Base-by-base conservation (phyloP, 1,284 basidiomycete species). In the Leccinum idahoense region DNA sequence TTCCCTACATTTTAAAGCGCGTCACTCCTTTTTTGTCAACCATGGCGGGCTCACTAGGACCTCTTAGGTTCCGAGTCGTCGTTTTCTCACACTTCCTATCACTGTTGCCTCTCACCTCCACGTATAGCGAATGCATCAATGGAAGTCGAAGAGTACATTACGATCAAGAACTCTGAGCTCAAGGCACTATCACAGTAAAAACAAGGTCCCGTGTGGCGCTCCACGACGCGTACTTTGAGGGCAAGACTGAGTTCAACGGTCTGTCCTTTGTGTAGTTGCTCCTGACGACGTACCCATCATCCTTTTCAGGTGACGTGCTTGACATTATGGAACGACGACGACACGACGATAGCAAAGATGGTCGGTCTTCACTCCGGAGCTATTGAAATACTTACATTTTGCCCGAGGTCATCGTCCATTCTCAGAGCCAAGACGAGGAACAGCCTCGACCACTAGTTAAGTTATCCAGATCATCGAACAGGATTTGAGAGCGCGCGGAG, bases 201-300 rank as follows among this genome's bases (percentile, higher is more conserved):
- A 90, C 75, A 98, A 97, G 79, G 98, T 99, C 67, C 96, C 95
- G 58, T 97, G 29, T 29, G 29, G 29, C 29, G 29, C 29, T 98
- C 83, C 91, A 98, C 76, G 97, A 99, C 80, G 93, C 93, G 66
- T 99, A 93, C 81, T 98, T 99, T 78, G 95, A 96, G 65, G 90
- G 90, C 66, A 98, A 98, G 81, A 88, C 96, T 66, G 94, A 98
- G 67, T 91, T 98, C 76, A 98, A 98, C 66, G 94, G 94, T 77
- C 10, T 26, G 60, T 58, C 12, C 49, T 23, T 49, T 8, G 44
- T 59, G 4, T 46, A 58, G 55, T 66, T 66, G 0, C 66, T 55
- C 53, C 8, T 64, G 39, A 35, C 39, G 18, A 46, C 29, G 65
- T 5, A 32, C 64, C 69, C 64, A 70, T 60, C 1, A 5, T 57